Evolutionary conservation across 2,329 filamentous ascomycete genomes (phyloP), one percentile per base, ranked within the genome.

Genomic region (Diaporthe longicolla): DNA sequence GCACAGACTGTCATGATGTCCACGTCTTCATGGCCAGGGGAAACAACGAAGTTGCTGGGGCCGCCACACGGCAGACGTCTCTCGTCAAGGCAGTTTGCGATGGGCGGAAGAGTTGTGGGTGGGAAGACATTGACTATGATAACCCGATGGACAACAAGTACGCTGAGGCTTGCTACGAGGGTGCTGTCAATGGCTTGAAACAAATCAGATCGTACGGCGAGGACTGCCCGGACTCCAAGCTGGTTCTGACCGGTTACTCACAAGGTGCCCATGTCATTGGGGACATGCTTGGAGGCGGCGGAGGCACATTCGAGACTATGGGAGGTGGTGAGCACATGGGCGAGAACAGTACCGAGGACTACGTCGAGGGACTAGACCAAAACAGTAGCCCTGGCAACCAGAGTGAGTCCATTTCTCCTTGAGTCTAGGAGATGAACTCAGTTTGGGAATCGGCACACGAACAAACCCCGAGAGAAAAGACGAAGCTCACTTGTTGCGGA

Each of bases 231-330:
- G 70, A 66, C 45, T 50, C 70, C 1, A 59, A 63, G 35, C 43
- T 72, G 37, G 70, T 63, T 4, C 26, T 72, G 21, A 72, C 54
- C 32, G 70, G 70, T 19, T 72, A 72, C 29, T 72, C 70, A 1
- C 70, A 72, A 63, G 70, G 70, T 2, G 70, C 70, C 4, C 70
- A 72, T 4, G 58, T 72, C 21, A 48, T 72, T n/a, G 70, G 70
- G 1, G 70, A 72, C 11, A 66, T 72, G 4, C 40, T 72, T 8
- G 70, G 70, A n/a, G 70, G 70, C 2, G 70, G 58, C 17, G 70
- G 70, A 32, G 70, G 55, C 3, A 61, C 57, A 21, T 68, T 68
- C 11, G 63, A 68, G 48, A 68, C 63, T 1, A 68, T 54, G 63
- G 63, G 63, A 3, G 63, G 63, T 29, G 63, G 63, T 21, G 63